A percentile compares a stretch with the other conserved stretches of the same genome.
phyloP scores from a whole-genome alignment of 2,329 filamentous ascomycete species.

The Diaporthe vaccinii region DNA sequence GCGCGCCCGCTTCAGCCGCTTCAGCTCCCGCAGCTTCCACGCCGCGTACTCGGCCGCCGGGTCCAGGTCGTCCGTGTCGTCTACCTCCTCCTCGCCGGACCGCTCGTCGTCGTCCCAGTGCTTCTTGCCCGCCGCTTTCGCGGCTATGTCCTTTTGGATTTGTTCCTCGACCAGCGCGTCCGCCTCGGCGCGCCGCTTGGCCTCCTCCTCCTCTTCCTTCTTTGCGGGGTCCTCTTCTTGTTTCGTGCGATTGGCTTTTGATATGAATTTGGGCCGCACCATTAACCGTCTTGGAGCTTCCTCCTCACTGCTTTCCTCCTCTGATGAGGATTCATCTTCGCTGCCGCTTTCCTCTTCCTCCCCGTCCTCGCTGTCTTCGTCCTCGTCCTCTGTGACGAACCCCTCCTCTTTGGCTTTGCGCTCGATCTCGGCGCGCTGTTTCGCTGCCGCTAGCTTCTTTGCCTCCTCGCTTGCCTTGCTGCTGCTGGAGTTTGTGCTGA shows the following conservation, averaged over 20 bases:
- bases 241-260: conserved; percentile 66
- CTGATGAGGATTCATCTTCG: conserved; percentile 53
- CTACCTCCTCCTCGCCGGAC: conserved; percentile 77
- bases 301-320: conserved; percentile 67
- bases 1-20: conserved; percentile 88
- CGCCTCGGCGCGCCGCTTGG: conserved; percentile 76
- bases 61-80: conserved; percentile 90
- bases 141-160: conserved; percentile 83
- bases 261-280: conserved; percentile 74
- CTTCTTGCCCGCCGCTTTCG: conserved; percentile 81
- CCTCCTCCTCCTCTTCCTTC: conserved; percentile 63
- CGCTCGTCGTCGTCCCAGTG: conserved; percentile 84
- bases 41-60: conserved; percentile 90
- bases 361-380: conserved; percentile 57
- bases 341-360: conserved; percentile 51
- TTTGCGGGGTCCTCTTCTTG: conserved; percentile 44
- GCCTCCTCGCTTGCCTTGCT: conserved; percentile 62
- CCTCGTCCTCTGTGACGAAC: conserved; percentile 71
- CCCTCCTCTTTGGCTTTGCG: conserved; percentile 70
- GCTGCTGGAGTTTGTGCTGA: conserved; percentile 62
- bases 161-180: conserved; percentile 90
- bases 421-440: conserved; percentile 57
- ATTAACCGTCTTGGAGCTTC: conserved; percentile 69
- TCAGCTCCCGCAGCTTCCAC: conserved; percentile 94
- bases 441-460: conserved; percentile 61